Evolutionary conservation across 2,329 filamentous ascomycete genomes (phyloP).

Genomic region (Xylariaceae sp.): DNA sequence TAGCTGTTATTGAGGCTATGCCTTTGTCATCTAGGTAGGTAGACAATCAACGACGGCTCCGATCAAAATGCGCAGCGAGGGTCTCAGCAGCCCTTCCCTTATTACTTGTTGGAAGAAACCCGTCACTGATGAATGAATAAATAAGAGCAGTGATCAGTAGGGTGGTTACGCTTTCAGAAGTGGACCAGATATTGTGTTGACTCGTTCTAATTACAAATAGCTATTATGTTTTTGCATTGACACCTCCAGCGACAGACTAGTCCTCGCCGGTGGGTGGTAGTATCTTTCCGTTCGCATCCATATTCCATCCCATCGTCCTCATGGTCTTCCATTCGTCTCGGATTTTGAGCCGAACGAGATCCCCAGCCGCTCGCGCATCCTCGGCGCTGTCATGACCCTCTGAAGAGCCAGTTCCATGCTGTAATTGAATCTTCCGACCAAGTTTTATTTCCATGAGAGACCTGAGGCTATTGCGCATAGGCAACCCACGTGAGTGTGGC

Average conservation of each 20-base stretch:
- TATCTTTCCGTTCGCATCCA: conserved; percentile 44
- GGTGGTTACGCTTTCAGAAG: background rate
- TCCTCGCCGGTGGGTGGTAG: conserved; percentile 35
- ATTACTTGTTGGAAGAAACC: too few relatives aligned
- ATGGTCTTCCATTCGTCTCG: conserved; percentile 63
- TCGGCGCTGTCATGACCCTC: conserved; percentile 86
- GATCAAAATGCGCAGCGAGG: too few relatives aligned
- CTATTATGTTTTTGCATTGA: conserved; percentile 15
- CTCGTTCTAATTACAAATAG: background rate
- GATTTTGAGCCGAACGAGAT: conserved; percentile 70
- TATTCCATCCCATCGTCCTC: conserved; percentile 60
- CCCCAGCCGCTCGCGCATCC: conserved; percentile 83
- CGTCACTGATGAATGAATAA: too few relatives aligned
- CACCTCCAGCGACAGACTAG: conserved; percentile 21
- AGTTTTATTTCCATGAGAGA: conserved; percentile 65
- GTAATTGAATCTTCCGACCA: conserved; percentile 71
- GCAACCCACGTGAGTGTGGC: conserved; percentile 71
- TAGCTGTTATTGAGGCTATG: too few relatives aligned
- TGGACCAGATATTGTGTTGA: background rate
- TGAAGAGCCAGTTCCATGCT: conserved; percentile 39
- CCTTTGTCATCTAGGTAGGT: too few relatives aligned
- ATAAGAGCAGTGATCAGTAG: too few relatives aligned
- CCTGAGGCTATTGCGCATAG: conserved; percentile 72
- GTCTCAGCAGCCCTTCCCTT: too few relatives aligned
- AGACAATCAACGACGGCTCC: too few relatives aligned